Base-by-base conservation (phyloP, 805 yeast species). In the Jamesozyma rosinii region DNA sequence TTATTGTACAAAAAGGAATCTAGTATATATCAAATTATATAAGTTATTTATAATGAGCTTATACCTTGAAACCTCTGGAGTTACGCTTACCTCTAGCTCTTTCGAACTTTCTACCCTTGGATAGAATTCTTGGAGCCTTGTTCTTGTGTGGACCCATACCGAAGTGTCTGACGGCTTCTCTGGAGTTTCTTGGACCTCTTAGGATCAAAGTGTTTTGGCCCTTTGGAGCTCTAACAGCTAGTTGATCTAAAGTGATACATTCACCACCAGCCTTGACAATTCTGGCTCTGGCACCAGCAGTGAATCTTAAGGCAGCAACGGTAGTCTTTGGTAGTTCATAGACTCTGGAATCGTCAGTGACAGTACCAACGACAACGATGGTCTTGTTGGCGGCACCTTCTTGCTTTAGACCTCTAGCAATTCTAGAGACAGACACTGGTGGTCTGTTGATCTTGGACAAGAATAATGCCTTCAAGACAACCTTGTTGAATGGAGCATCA, bases 51-150 rank as follows among this genome's bases (percentile, higher is more conserved):
- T 11, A 8, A 24, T 14, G 9, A 55, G 52, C 53, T 87, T 90
- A 92, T 77, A 92, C 99, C 84, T 92, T 92, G 98, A 92, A 92
- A 79, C 95, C 99, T 82, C 94, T 88, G 61, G 97, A 89, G 73
- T 79, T 83, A 79, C 99, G 83, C 76, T 83, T 94, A 83, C 99
- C 99, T 86, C 99, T 92, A 67, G 97, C 99, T 77, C 92, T 88
- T 83, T 92, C 98, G 82, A 92, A 92, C 79, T 92, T 92, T 83
- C 97, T 92, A 73, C 99, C 99, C 73, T 78, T 88, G 54, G 97
- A 90, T 68, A 74, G 65, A 73, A 92, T 82, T 79, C 94, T 88
- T 76, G 99, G 99, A 67, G 97, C 97, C 86, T 92, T 92, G 77
- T 79, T 76, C 82, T 87, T 87, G 92, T 92, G 98, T 69, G 99